phyloP scores from a whole-genome alignment of 176 grass and related monocot species.

The Saccharum spontaneum region DNA sequence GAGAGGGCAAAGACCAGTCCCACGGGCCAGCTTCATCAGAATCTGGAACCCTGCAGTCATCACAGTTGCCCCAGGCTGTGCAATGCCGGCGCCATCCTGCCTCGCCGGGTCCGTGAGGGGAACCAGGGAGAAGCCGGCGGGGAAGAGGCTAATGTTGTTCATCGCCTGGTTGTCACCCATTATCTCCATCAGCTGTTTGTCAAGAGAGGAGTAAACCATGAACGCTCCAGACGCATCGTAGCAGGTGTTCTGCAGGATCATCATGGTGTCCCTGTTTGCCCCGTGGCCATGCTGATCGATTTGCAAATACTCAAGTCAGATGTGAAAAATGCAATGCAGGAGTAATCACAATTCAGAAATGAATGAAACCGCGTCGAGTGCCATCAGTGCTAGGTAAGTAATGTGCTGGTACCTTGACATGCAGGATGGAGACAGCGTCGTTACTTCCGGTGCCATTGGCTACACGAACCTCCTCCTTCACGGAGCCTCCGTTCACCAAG shows the following conservation, averaged over 20 bases:
- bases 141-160: constrained; percentile 28
- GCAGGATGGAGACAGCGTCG: constrained; percentile 56
- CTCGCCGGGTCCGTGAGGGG: not conserved
- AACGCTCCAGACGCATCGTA: constrained; percentile 47
- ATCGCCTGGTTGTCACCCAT: not conserved
- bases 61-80: constrained; percentile 40
- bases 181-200: constrained; percentile 23
- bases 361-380: not conserved
- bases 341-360: not conserved
- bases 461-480: constrained; percentile 50
- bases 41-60: constrained; percentile 66
- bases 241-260: constrained; percentile 67
- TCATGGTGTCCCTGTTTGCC: constrained; percentile 6
- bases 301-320: not conserved
- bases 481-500: constrained; percentile 24
- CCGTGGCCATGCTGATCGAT: not conserved
- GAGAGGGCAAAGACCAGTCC: constrained; percentile 22
- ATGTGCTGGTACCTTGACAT: constrained; percentile 37
- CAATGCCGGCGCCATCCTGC: not conserved
- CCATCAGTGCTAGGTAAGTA: not conserved
- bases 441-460: constrained; percentile 27
- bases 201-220: constrained; percentile 56
- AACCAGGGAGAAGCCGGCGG: constrained; percentile 43
- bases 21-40: constrained; percentile 31
- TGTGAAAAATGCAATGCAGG: not conserved